Evolutionary conservation across 139 green algal species (phyloP).

Genomic region (Ulvella scutata): DNA sequence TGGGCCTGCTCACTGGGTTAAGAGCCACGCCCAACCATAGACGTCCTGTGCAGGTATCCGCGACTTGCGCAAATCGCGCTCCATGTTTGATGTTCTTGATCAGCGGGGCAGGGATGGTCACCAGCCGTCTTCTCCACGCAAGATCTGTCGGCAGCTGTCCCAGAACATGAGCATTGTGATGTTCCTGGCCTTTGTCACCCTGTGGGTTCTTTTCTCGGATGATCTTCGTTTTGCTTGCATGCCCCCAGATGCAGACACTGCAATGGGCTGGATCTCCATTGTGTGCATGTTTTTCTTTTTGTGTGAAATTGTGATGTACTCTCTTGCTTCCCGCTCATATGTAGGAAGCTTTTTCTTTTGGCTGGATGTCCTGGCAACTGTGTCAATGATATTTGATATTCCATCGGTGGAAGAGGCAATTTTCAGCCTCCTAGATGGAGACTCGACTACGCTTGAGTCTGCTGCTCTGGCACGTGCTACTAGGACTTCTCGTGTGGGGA

Average conservation of each 20-base stretch:
- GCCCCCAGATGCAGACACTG: slow-evolving; percentile 12
- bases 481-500: slow-evolving; percentile 2
- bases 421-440: neutral
- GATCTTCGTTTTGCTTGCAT: slow-evolving; percentile 28
- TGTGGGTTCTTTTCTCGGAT: slow-evolving; percentile 31
- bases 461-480: slow-evolving; percentile 6
- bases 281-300: slow-evolving; percentile 22
- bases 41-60: neutral
- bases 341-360: slow-evolving; percentile 46
- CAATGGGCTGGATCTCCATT: slow-evolving; percentile 14
- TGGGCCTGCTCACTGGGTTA: neutral
- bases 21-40: neutral
- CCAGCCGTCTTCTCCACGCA: neutral
- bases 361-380: slow-evolving; percentile 44
- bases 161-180: neutral
- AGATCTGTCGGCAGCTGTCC: neutral
- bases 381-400: slow-evolving; percentile 49
- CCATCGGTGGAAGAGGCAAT: slow-evolving; percentile 22
- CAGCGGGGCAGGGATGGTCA: neutral
- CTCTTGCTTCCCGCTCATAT: slow-evolving; percentile 24
- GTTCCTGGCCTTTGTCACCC: slow-evolving; percentile 21
- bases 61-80: neutral
- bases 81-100: slow-evolving; percentile 15
- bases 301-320: slow-evolving; percentile 16
- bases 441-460: slow-evolving; percentile 5